Evolutionary conservation across 331 rosid genomes (phyloP), one percentile per base, ranked within the genome.

Genomic region (Stylosanthes scabra): DNA sequence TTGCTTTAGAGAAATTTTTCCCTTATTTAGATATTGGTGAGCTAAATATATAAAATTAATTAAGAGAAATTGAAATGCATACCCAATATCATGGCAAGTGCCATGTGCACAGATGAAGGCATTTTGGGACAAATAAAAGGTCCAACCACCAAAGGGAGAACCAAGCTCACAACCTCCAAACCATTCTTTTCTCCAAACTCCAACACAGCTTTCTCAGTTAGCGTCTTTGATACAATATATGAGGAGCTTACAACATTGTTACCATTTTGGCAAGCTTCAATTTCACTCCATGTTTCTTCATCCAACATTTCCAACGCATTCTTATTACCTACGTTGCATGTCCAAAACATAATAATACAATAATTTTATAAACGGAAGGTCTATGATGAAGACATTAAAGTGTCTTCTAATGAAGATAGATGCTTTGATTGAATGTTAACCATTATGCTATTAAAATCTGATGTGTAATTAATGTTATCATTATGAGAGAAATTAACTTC

Each of bases 241-340:
- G 78, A 71, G 8, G 78, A 72, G 27, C 78, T 68, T 8, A 78
- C 56, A 49, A 59, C 7, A 2, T 7, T 14, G 10, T 7, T 2
- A 14, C 3, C 8, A 12, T 68, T 65, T 65, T 55, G 9, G 15
- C 82, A 73, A 11, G 84, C 39, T 29, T 78, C 91, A 27, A 61
- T 42, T 70, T 88, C 88, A 9, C 93, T 90, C 96, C 93, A 90
- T 4, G 42, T 62, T 8, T 71, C 83, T 65, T 90, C 93, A 69
- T 87, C 93, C 31, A 57, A 25, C 11, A 49, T 41, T 6, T 80
- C 76, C 3, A 59, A n/a, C 11, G 47, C 63, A 58, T 50, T 12
- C 11, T 47, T 47, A 47, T 47, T 47, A 47, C 12, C 12, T 9
- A 7, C 2, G 49, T 46, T 46, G 6, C 37, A 4, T 31, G 37